Conservation (phyloP, 768 basidiomycete species). For the Galerina sulciceps region DNA sequence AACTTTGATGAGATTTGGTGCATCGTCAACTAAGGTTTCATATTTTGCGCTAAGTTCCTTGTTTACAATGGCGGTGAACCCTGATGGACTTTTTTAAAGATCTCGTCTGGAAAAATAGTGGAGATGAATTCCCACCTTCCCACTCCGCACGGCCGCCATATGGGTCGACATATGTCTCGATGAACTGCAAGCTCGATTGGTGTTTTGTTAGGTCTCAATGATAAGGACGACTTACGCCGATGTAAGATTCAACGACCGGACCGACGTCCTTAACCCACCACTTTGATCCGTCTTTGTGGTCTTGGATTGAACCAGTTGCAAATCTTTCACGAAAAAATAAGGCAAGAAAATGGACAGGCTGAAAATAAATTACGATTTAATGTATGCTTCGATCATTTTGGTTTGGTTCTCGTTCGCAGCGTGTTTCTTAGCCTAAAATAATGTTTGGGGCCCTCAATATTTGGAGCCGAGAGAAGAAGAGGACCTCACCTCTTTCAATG, state of each 20-base stretch:
- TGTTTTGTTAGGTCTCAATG: background rate
- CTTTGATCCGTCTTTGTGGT: slow-evolving; percentile 76
- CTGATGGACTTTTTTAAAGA: slow-evolving; percentile 37
- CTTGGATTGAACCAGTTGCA: slow-evolving; percentile 75
- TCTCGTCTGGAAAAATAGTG: background rate
- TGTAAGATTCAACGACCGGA: slow-evolving; percentile 87
- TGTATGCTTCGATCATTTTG: slow-evolving; percentile 78
- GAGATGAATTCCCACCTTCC: slow-evolving; percentile 61
- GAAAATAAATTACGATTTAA: slow-evolving; percentile 61
- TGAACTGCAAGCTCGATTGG: slow-evolving; percentile 46
- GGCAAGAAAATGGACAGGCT: background rate
- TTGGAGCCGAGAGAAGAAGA: background rate
- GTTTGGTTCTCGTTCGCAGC: slow-evolving; percentile 74
- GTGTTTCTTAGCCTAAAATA: slow-evolving; percentile 68
- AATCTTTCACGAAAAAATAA: slow-evolving; percentile 51
- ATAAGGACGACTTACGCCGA: slow-evolving; percentile 52
- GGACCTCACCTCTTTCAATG: slow-evolving; percentile 58
- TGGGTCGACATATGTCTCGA: slow-evolving; percentile 88
- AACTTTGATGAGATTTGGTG: slow-evolving; percentile 80
- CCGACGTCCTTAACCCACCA: slow-evolving; percentile 89
- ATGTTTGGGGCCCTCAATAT: background rate
- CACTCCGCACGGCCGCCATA: slow-evolving; percentile 92
- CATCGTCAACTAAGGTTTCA: slow-evolving; percentile 71
- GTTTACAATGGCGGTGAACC: slow-evolving; percentile 88
- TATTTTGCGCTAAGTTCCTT: slow-evolving; percentile 85